phyloP scores from a whole-genome alignment of 371 early-diverging fungal genomes.

The Chytridiales sp. region DNA sequence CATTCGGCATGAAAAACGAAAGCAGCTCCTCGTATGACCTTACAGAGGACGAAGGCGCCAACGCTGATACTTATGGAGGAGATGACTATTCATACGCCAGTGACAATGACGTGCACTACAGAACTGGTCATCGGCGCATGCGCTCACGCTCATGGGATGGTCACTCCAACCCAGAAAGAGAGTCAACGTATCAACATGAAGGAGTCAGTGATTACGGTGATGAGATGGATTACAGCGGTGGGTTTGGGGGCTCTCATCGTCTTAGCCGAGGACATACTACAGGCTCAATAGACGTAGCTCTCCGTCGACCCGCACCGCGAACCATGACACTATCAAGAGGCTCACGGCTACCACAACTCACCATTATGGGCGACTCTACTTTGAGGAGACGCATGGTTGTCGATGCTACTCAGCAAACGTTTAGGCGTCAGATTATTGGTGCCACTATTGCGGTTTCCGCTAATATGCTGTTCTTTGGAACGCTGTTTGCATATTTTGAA shows the following conservation, averaged over 20 bases:
- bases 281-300: too few relatives aligned
- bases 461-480: slow-evolving; percentile 45
- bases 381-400: slow-evolving; percentile 33
- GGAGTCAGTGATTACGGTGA: too few relatives aligned
- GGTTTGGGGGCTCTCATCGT: too few relatives aligned
- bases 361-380: slow-evolving; percentile 29
- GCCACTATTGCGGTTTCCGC: slow-evolving; percentile 31
- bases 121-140: not conserved
- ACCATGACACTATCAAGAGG: slow-evolving; percentile 40
- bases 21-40: not conserved
- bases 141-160: not conserved
- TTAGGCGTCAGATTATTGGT: slow-evolving; percentile 31
- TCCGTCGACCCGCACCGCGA: slow-evolving; percentile 14
- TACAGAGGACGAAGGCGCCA: slow-evolving; percentile 3
- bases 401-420: slow-evolving; percentile 36
- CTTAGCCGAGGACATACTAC: too few relatives aligned
- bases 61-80: not conserved
- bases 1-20: slow-evolving; percentile 8
- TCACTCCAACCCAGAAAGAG: too few relatives aligned
- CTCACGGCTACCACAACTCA: slow-evolving; percentile 33
- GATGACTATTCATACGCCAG: slow-evolving; percentile 1
- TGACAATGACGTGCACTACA: not conserved
- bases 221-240: too few relatives aligned
- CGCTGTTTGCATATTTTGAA: slow-evolving; percentile 41
- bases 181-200: too few relatives aligned